phyloP scores from a whole-genome alignment of 768 basidiomycete species.

The Daedalea quercina region DNA sequence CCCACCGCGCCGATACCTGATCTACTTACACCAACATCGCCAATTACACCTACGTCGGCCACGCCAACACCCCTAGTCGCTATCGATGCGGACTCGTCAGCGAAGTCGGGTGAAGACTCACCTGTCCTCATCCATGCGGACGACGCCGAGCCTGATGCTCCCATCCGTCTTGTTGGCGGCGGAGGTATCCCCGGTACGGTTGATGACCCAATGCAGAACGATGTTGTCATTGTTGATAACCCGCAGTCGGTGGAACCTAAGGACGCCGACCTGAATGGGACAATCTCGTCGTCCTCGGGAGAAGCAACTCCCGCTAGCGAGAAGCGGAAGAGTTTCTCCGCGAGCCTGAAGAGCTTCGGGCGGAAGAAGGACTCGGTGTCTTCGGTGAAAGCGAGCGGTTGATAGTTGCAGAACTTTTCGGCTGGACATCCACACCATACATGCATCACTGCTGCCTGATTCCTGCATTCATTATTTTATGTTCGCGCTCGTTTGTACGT shows the following conservation, averaged over 20 bases:
- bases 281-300: slow-evolving; percentile 24
- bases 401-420: neutral
- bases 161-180: slow-evolving; percentile 55
- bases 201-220: slow-evolving; percentile 23
- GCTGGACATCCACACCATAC: slow-evolving; percentile 15
- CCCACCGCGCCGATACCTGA: slow-evolving; percentile 5
- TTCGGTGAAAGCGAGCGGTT: slow-evolving; percentile 34
- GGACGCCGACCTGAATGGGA: slow-evolving; percentile 23
- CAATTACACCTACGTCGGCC: slow-evolving; percentile 2
- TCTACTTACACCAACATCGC: slow-evolving; percentile 10
- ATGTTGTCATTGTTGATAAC: slow-evolving; percentile 29
- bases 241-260: slow-evolving; percentile 28
- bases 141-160: slow-evolving; percentile 28
- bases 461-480: slow-evolving; percentile 3
- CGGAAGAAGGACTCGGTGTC: slow-evolving; percentile 48
- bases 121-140: slow-evolving; percentile 18
- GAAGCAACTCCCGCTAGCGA: slow-evolving; percentile 29
- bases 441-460: slow-evolving; percentile 12
- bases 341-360: slow-evolving; percentile 50
- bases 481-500: slow-evolving; percentile 13
- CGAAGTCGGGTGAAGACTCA: slow-evolving; percentile 16
- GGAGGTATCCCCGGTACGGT: slow-evolving; percentile 38
- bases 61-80: slow-evolving; percentile 1
- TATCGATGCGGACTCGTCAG: neutral
- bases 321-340: slow-evolving; percentile 53